A percentile compares a stretch with the other conserved stretches of the same genome.
phyloP scores from a whole-genome alignment of 2,329 filamentous ascomycete species.

The Arachnomyces sp. region DNA sequence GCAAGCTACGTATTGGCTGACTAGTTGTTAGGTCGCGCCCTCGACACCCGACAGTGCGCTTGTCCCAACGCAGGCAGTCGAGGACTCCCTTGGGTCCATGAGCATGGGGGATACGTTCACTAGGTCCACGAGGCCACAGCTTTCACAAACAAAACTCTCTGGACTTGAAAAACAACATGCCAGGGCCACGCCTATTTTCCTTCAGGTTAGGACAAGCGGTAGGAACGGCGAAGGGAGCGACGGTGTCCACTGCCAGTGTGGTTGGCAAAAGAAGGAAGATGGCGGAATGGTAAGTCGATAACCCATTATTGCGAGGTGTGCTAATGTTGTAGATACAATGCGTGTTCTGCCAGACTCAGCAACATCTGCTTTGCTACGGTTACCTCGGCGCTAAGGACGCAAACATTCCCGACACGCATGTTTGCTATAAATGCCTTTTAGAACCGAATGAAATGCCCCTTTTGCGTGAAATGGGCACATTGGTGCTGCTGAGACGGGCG shows the following conservation, averaged over 20 bases:
- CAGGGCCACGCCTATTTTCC: background rate
- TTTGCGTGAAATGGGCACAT: slow-evolving; percentile 20
- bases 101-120: too few relatives aligned
- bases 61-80: slow-evolving; percentile 21
- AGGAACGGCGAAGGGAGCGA: background rate
- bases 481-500: slow-evolving; percentile 22
- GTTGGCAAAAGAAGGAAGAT: slow-evolving; percentile 29
- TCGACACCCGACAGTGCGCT: slow-evolving; percentile 19
- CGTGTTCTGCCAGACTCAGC: slow-evolving; percentile 36
- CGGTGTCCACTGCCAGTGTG: slow-evolving; percentile 36
- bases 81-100: too few relatives aligned
- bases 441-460: slow-evolving; percentile 20
- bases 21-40: slow-evolving; percentile 14
- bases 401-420: slow-evolving; percentile 34
- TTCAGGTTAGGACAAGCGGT: background rate
- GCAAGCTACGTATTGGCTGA: slow-evolving; percentile 4
- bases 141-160: slow-evolving; percentile 13
- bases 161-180: slow-evolving; percentile 13
- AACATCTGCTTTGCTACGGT: slow-evolving; percentile 43
- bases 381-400: slow-evolving; percentile 30
- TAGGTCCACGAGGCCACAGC: slow-evolving; percentile 5
- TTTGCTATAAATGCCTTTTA: slow-evolving; percentile 42
- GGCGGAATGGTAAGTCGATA: slow-evolving; percentile 34
- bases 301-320: background rate
- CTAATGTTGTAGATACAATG: slow-evolving; percentile 34